phyloP scores from a whole-genome alignment of 2,329 filamentous ascomycete genomes.

The Leptographium wingfieldii region DNA sequence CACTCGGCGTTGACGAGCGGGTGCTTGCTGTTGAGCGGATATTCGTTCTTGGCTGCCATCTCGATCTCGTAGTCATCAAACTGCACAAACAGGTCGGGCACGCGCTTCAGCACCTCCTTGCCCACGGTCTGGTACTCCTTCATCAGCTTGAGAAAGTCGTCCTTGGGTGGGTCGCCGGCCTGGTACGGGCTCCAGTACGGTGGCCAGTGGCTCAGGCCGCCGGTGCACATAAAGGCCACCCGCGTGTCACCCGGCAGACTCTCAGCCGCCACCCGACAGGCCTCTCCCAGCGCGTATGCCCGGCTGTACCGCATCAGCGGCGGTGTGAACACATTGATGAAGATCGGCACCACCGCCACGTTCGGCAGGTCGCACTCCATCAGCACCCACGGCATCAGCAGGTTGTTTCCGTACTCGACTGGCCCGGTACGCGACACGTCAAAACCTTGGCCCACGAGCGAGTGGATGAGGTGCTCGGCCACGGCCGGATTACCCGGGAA shows the following conservation, averaged over 20 bases:
- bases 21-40: conserved; percentile 12
- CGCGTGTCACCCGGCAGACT: conserved; percentile 4
- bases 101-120: conserved; percentile 7
- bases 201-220: conserved; percentile 10
- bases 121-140: conserved; percentile 13
- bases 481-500: conserved; percentile 9
- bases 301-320: conserved; percentile 15
- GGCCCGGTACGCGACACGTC: conserved; percentile 9
- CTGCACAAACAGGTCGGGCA: conserved; percentile 9
- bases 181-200: conserved; percentile 11
- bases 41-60: conserved; percentile 12
- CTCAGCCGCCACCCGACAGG: conserved; percentile 15
- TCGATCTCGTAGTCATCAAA: conserved; percentile 12
- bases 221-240: conserved; percentile 11
- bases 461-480: conserved; percentile 10
- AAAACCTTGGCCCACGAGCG: conserved; percentile 10
- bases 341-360: conserved; percentile 8
- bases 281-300: conserved; percentile 18
- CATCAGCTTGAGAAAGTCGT: conserved; percentile 12
- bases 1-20: conserved; percentile 11
- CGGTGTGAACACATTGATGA: conserved; percentile 11
- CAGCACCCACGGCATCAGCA: conserved; percentile 11
- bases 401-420: conserved; percentile 10
- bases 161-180: conserved; percentile 10
- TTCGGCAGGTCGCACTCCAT: conserved; percentile 9